These are phyloP conservation scores for Drosera spatulata DNA, from an alignment of 179 eudicot genomes.

Conservation along the genomic window DNA sequence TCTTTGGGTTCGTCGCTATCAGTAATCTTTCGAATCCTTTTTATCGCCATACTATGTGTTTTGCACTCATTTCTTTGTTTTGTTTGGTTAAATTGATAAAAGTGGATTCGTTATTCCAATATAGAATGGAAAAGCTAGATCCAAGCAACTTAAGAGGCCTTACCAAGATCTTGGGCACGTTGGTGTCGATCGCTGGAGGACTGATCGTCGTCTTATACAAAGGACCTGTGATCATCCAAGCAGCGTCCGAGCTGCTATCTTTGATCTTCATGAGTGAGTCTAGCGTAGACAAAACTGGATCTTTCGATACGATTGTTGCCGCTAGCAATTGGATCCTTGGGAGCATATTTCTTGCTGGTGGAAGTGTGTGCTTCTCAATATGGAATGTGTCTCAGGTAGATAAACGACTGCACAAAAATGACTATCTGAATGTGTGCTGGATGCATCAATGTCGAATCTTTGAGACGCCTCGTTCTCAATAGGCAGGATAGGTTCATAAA, in stretches of 20 bases:
- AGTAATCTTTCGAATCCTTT: no score
- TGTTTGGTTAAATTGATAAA: no score
- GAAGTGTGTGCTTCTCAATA: slow-evolving; percentile 24
- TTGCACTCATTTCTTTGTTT: no score
- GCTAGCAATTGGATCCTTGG: slow-evolving; percentile 41
- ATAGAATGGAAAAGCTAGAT: slow-evolving; percentile 46
- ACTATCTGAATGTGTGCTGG: no score
- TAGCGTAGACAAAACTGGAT: slow-evolving; percentile 2
- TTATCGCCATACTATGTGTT: no score
- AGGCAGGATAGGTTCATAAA: no score
- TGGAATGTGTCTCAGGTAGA: slow-evolving; percentile 44
- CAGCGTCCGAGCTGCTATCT: neutral
- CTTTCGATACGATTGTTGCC: slow-evolving; percentile 5
- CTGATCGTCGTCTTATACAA: slow-evolving; percentile 45
- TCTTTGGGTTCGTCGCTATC: slow-evolving; percentile 21
- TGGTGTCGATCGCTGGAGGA: slow-evolving; percentile 51
- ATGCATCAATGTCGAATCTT: no score
- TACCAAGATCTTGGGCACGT: slow-evolving; percentile 47
- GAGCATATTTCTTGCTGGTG: slow-evolving; percentile 33
- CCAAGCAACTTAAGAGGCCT: slow-evolving; percentile 33
- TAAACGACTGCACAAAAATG: no score
- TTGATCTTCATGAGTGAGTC: neutral
- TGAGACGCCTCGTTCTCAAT: no score
- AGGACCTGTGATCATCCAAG: slow-evolving; percentile 22
- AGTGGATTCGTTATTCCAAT: no score